These are phyloP conservation scores for Acorus calamus DNA, from an alignment of 106 monocot genomes.

Conservation along the genomic window DNA sequence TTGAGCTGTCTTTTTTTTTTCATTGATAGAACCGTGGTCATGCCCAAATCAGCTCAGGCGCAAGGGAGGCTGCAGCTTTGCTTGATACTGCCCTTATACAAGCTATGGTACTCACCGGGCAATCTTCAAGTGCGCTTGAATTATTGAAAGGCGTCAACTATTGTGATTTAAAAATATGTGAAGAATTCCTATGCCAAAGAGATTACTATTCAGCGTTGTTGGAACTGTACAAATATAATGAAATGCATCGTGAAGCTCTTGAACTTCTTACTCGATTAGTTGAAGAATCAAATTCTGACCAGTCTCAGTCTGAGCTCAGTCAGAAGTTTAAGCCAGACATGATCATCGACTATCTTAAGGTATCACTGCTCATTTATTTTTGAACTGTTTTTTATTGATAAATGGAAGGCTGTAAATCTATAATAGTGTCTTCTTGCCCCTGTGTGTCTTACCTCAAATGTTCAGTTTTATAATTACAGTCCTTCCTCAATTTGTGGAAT, in stretches of 20 bases:
- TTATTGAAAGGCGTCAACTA: conserved; percentile 87
- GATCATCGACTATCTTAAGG: conserved; percentile 98
- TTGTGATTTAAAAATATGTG: conserved; percentile 86
- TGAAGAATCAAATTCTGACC: conserved; percentile 53
- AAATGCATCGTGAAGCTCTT: conserved; percentile 90
- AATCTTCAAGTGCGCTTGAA: conserved; percentile 49
- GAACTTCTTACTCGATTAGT: conserved; percentile 66
- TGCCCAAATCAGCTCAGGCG: conserved; percentile 65
- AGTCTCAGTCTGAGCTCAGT: conserved; percentile 24
- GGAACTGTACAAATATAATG: conserved; percentile 80
- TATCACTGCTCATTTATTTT: conserved; percentile 9
- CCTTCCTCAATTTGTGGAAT: not conserved
- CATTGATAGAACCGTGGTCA: conserved; percentile 49
- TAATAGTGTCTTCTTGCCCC: not conserved
- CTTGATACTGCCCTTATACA: conserved; percentile 90
- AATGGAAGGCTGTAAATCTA: too few species aligned
- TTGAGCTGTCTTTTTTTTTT: not conserved
- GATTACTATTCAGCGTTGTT: conserved; percentile 45
- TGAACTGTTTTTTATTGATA: too few species aligned
- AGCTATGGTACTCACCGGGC: conserved; percentile 77
- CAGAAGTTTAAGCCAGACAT: conserved; percentile 69
- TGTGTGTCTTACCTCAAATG: not conserved
- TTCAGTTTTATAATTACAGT: not conserved
- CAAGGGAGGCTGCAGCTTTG: conserved; percentile 75
- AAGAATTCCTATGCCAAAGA: conserved; percentile 63